These are phyloP conservation scores for Pseudoscleropodium purum DNA, from an alignment of 225 moss, liverwort and hornwort genomes.

Conservation along the genomic window DNA sequence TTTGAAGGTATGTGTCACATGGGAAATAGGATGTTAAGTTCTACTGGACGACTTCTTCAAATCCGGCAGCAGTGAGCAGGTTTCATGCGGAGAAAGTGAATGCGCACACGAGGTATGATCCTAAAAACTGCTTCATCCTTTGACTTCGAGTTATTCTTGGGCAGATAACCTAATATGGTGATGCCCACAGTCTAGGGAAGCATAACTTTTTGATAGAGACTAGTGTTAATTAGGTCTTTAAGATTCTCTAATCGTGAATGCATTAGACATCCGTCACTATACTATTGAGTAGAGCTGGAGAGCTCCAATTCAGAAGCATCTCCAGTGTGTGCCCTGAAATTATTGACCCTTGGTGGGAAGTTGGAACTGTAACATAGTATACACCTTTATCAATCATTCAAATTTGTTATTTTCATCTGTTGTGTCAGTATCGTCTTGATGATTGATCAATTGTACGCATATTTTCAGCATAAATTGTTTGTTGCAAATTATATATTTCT, in stretches of 20 bases:
- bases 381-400: not conserved
- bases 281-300: not conserved
- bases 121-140: not conserved
- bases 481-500: not conserved
- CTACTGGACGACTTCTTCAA: not conserved
- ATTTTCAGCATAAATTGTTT: not conserved
- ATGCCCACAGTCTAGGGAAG: not conserved
- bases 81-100: not conserved
- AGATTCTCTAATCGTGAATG: not conserved
- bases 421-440: not conserved
- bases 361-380: constrained; percentile 2
- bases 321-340: not conserved
- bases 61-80: not conserved
- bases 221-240: not conserved
- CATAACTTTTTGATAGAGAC: not conserved
- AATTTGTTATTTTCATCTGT: not conserved
- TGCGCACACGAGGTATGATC: not conserved
- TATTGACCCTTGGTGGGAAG: constrained; percentile 7
- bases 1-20: not conserved
- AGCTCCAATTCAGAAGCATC: not conserved
- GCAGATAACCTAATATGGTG: not conserved
- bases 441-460: not conserved
- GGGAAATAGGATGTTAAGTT: not conserved
- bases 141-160: not conserved
- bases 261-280: not conserved